Evolutionary conservation across 768 basidiomycete species (phyloP), one percentile per base, ranked within the genome.

Genomic region (Boletellus emodensis): DNA sequence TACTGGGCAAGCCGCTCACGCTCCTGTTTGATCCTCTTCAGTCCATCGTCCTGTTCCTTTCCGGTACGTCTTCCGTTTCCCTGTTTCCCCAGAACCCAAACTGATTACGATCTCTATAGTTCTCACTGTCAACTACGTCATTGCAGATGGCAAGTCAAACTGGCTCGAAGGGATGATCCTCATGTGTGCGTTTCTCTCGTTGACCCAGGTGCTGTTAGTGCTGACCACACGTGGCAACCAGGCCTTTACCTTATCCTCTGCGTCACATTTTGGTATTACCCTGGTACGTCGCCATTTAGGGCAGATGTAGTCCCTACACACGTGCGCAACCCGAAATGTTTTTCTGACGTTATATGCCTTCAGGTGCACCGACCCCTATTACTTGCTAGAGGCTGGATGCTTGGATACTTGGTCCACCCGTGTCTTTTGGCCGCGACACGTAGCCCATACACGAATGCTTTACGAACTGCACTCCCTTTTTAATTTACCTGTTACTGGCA

Each of bases 81-180:
- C 8, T 20, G 1, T 7, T 2, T 15, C 17, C 1, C 26, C 8
- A 6, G 11, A 49, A 38, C 4, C 13, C 10, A 41, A 46, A 52
- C 32, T 2, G 8, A 5, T 10, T 32, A 40, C 15, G n/a, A 11
- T n/a, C 4, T 20, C n/a, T 37, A 3, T 50, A 85, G 85, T 90
- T 13, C 72, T 90, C 57, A 88, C 89, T 4, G 90, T 95, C 68
- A 90, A 87, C 61, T 90, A 89, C 61, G 84, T 86, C 18, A 80
- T 94, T 6, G 79, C 82, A 43, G 94, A 96, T 58, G 92, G 92
- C 12, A 87, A 83, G 62, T 89, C 85, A 26, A 95, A 94, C 66
- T 96, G 93, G 84, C 75, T 96, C n/a, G 93, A 95, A 67, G 91
- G 90, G 20, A 68, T 83, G 58, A 83, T 90, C 49, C 75, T 91